Base-by-base conservation (phyloP, 345 rosid species). In the Toxicodendron radicans region DNA sequence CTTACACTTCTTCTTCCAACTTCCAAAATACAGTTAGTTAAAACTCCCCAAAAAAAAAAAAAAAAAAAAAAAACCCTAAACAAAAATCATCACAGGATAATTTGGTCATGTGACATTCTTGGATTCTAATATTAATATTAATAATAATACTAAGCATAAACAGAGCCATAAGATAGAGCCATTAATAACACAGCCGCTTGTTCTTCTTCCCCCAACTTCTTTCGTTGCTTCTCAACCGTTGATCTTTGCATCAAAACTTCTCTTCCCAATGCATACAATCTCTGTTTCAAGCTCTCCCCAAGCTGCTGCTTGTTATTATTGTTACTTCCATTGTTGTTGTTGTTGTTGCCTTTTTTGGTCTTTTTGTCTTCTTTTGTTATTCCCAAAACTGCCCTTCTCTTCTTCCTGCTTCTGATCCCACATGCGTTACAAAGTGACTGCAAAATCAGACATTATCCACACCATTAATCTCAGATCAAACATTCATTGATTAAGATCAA, bases 391-490 rank as follows among this genome's bases (percentile, higher is more conserved):
- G 86, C 87, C 32, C 99, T 74, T 75, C 86, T 89, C 77, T 90
- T 95, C 83, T 95, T 95, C 84, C 94, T 85, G 88, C 96, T 95
- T 70, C 94, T 87, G 81, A 95, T 95, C 79, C 99, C 99, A 52
- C 99, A 95, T 7, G 99, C 99, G 80, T 95, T 95, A 65, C 99
- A 95, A 2, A 95, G 76, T 10, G 99, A 95, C 99, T 95, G 84
- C 77, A 75, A 10, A 58, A 62, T 58, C 35, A 57, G 64, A 76
- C 52, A 65, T 58, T 7, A 58, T 21, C 21, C 67, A 75, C 20
- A 3, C 57, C 76, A 20, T 38, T 58, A 20, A 11, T 27, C 68
- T 59, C 71, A 24, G 63, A 71, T 59, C 54, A 17, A 27, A 58
- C 17, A 5, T 7, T 2, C 13, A 46, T 46, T 41, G 45, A 41